Base-by-base conservation (phyloP, 177 flowering plant genomes). In the Vitis hybrid region DNA sequence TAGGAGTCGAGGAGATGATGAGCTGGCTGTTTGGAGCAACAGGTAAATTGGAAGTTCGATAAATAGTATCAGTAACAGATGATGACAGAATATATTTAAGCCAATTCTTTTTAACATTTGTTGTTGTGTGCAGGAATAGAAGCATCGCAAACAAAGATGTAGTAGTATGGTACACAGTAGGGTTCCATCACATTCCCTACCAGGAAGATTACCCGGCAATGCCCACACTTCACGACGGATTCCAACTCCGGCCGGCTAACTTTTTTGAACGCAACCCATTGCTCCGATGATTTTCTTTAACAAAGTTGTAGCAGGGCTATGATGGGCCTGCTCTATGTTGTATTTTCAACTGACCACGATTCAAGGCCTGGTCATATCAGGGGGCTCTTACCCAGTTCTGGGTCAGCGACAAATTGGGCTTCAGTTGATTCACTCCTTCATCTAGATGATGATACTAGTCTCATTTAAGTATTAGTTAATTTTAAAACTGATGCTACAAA, bases 201-300 rank as follows among this genome's bases (percentile, higher is more conserved):
- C 90, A 86, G 73, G 91, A 87, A 79, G 91, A 87, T 64, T 87
- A 83, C 33, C 90, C 90, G 8, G 78, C 81, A 8, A 87, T 87
- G 91, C 78, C 89, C 5, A 68, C 84, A 10, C 60, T 86, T 5
- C 74, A 67, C n/a, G 81, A 72, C 26, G 84, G 86, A 10, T 87
- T 86, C 39, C 85, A 86, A 80, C 88, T 87, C 7, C 76, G 82
- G 33, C 91, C 91, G 0, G 64, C 83, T 0, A 86, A 86, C 65
- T 86, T 81, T 60, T 86, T 86, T 57, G 87, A 85, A 15, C 72
- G 76, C 55, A 83, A 83, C 60, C 90, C 88, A 60, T 60, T 84
- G 71, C 65, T 79, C 22, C 22, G 59, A 74, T 45, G 64, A 51
- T 50, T 2, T 16, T 58, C 13, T 6, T 53, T n/a, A 15, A 14